These are phyloP conservation scores for Cordyceps cicadae DNA, from an alignment of 2,329 filamentous ascomycete genomes.

Conservation along the genomic window DNA sequence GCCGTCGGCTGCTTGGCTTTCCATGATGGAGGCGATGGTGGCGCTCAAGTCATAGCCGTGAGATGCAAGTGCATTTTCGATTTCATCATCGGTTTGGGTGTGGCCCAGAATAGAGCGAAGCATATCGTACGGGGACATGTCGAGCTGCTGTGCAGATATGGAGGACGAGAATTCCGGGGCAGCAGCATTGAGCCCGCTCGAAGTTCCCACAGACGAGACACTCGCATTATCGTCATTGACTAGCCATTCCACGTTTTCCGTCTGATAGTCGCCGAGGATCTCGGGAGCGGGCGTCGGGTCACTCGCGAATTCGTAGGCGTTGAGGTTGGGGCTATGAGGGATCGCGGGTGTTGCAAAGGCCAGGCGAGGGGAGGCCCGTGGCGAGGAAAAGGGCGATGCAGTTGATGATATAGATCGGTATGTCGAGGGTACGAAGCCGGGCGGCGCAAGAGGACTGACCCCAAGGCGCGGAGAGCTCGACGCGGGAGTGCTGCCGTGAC, in stretches of 20 bases:
- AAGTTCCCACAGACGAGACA: slow-evolving; percentile 64
- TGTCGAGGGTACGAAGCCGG: slow-evolving; percentile 70
- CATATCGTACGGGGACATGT: slow-evolving; percentile 99
- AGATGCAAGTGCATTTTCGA: slow-evolving; percentile 78
- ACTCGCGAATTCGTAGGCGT: slow-evolving; percentile 87
- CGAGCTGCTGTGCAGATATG: slow-evolving; percentile 56
- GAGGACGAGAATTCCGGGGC: slow-evolving; percentile 65
- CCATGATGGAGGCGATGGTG: slow-evolving; percentile 83
- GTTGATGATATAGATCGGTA: slow-evolving; percentile 68
- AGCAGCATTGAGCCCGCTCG: slow-evolving; percentile 66
- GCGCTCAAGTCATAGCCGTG: slow-evolving; percentile 92
- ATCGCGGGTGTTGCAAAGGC: slow-evolving; percentile 84
- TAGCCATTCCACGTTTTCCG: slow-evolving; percentile 94
- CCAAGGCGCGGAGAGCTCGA: slow-evolving; percentile 74
- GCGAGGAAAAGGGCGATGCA: slow-evolving; percentile 87
- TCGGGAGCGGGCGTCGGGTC: slow-evolving; percentile 75
- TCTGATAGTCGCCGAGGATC: slow-evolving; percentile 82
- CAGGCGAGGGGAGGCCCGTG: slow-evolving; percentile 83
- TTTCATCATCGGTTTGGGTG: slow-evolving; percentile 84
- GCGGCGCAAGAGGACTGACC: slow-evolving; percentile 74
- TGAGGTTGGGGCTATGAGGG: slow-evolving; percentile 86
- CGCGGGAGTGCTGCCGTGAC: slow-evolving; percentile 70
- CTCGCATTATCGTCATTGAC: slow-evolving; percentile 81
- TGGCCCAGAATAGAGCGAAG: slow-evolving; percentile 88
- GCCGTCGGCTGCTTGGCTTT: slow-evolving; percentile 46